A percentile compares a stretch with the other conserved stretches of the same genome.
phyloP scores from a whole-genome alignment of 2,329 filamentous ascomycete genomes.

The Bipolaris cookei region DNA sequence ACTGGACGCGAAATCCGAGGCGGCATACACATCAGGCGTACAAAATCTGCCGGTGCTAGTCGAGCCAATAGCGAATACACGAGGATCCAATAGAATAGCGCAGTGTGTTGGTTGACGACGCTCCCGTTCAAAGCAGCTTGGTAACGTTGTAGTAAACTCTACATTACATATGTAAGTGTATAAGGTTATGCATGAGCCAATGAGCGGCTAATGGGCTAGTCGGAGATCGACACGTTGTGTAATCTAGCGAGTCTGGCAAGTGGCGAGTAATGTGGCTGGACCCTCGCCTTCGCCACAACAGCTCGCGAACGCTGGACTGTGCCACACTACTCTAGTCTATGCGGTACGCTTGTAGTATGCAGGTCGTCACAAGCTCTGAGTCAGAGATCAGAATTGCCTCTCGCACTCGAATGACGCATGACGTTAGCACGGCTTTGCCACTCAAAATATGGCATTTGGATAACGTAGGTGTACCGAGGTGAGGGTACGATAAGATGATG shows the following conservation, averaged over 20 bases:
- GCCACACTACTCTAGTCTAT: not conserved
- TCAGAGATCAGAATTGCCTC: constrained; percentile 4
- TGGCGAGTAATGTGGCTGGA: constrained; percentile 17
- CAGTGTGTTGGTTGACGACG: not conserved
- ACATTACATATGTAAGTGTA: not conserved
- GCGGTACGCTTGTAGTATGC: constrained; percentile 5
- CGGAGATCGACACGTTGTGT: constrained; percentile 10
- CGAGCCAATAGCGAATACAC: not conserved
- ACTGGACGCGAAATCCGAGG: constrained; percentile 9
- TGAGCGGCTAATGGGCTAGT: constrained; percentile 5
- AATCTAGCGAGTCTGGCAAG: constrained; percentile 16
- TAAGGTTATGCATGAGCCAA: constrained; percentile 11
- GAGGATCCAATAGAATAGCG: not conserved
- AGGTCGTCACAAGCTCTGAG: constrained; percentile 5
- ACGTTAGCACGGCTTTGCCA: constrained; percentile 1
- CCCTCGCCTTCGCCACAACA: constrained; percentile 18
- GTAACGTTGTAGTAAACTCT: not conserved
- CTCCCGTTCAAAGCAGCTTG: constrained; percentile 9
- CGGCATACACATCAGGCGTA: not conserved
- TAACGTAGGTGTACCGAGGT: constrained; percentile 11
- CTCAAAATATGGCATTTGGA: not conserved
- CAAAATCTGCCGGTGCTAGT: constrained; percentile 1
- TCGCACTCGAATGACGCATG: not conserved
- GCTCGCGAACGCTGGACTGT: constrained; percentile 16
- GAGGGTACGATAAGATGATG: not conserved